Base-by-base conservation (phyloP, 371 early-diverging fungal genomes). In the Dichotomocladium elegans region DNA sequence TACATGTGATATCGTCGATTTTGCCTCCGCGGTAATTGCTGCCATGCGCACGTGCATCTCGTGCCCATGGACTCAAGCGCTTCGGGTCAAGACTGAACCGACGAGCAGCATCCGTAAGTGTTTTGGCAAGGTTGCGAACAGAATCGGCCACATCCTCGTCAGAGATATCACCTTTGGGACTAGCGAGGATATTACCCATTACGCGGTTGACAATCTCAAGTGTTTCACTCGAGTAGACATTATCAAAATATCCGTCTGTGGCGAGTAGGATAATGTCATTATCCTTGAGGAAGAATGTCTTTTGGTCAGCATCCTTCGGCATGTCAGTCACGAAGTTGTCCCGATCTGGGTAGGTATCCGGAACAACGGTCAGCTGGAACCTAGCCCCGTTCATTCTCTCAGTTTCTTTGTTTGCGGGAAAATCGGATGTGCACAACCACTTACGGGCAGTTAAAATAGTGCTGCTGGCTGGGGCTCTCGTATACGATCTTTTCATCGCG, bases 381-480 rank as follows among this genome's bases (percentile, higher is more conserved):
- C 78, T 77, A 57, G 44, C 22, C 28, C 15, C 37, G 3, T 29
- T 42, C 27, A 45, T 14, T 52, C 27, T 41, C 53, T 31, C 29
- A 3, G 24, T 41, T 11, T 41, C 33, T 27, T 17, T 45, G 2
- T 3, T 47, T 29, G n/a, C n/a, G n/a, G n/a, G n/a, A n/a, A n/a
- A n/a, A n/a, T n/a, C n/a, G n/a, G 9, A 9, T 51, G 9, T 41
- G n/a, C n/a, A n/a, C n/a, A 5, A 3, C 6, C 12, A 62, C 61
- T 68, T 73, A 77, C 74, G 87, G 87, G 60, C 83, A 84, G 58
- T 87, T 87, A 59, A 85, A 87, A 48, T 82, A 84, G 60, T 87
- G 87, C 37, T 85, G 86, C 49, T 84, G 85, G 41, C 80, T 80
- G 5, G 81, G 81, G 26, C 83, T 81, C 51, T 82, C 82, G 62